Evolutionary conservation across 2,329 filamentous ascomycete genomes (phyloP), one percentile per base, ranked within the genome.

Genomic region (Colletotrichum liaoningense): DNA sequence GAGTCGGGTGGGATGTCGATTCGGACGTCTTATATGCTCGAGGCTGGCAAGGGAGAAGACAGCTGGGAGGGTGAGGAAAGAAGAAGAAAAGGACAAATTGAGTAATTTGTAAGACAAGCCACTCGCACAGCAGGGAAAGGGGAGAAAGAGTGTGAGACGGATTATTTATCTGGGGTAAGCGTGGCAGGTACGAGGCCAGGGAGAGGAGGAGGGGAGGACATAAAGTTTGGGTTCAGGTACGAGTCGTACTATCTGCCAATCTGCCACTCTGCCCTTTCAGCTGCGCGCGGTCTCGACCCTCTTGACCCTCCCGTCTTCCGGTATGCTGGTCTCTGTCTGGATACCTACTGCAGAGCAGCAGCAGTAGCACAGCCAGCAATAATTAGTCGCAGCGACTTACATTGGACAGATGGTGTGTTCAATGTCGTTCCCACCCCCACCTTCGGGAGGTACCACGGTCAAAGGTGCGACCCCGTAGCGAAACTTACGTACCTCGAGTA

Each of bases 91-190:
- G 54, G 30, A 33, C 49, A 57, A 62, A 73, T 66, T 60, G 60
- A 33, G 56, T 30, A 70, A 71, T 73, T 73, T 66, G 71, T 73
- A 62, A 73, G 62, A 65, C 67, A 60, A 56, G 38, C 54, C 22
- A 59, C 28, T n/a, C 12, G 46, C 7, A 33, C 54, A 54, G 30
- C 9, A 69, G 67, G 57, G 54, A 63, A 56, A 63, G 42, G 56
- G 62, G 54, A 22, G 4, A 49, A 49, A 62, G 59, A 49, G 67
- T 30, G 46, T 60, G 59, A 73, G 67, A 65, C 38, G 59, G 42
- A 57, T 70, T 73, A 71, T 70, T 73, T 73, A 63, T 73, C 71
- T 73, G 49, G 71, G 71, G 67, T 73, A 70, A 58, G 67, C 60
- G 68, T 70, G 67, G 49, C 71, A 73, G 49, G 67, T 58, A 52